phyloP scores from a whole-genome alignment of 2,329 filamentous ascomycete genomes.

The Trichoderma endophyticum region DNA sequence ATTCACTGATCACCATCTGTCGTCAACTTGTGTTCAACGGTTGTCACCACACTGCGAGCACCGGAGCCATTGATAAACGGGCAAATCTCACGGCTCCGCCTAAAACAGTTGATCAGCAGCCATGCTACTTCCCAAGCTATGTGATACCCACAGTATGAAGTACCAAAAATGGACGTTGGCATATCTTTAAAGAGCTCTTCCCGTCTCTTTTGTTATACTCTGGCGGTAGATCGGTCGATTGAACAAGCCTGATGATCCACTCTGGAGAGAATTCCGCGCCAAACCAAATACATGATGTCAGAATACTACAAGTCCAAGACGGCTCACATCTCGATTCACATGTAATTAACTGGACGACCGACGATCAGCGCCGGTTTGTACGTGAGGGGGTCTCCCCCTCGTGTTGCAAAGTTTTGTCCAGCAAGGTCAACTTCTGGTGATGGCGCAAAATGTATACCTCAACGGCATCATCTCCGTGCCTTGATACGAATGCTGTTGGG shows the following conservation, averaged over 20 bases:
- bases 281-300: slow-evolving; percentile 2
- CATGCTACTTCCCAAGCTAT: not conserved
- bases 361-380: not conserved
- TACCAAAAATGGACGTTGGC: not conserved
- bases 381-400: not conserved
- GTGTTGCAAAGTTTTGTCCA: not conserved
- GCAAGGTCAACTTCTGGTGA: not conserved
- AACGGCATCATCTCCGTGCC: not conserved
- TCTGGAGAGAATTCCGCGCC: not conserved
- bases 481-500: not conserved
- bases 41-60: not conserved
- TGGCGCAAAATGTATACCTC: not conserved
- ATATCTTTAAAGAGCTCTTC: not conserved
- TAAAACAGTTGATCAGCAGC: not conserved
- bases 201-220: not conserved
- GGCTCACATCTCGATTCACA: not conserved
- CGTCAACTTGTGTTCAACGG: not conserved
- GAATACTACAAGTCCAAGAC: not conserved
- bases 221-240: not conserved
- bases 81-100: not conserved
- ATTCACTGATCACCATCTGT: not conserved
- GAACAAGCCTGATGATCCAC: not conserved
- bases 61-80: not conserved
- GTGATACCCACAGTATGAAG: not conserved
- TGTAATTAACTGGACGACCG: not conserved